Evolutionary conservation across 495 filamentous ascomycete genomes (phyloP).

Genomic region (Cercophora scortea): DNA sequence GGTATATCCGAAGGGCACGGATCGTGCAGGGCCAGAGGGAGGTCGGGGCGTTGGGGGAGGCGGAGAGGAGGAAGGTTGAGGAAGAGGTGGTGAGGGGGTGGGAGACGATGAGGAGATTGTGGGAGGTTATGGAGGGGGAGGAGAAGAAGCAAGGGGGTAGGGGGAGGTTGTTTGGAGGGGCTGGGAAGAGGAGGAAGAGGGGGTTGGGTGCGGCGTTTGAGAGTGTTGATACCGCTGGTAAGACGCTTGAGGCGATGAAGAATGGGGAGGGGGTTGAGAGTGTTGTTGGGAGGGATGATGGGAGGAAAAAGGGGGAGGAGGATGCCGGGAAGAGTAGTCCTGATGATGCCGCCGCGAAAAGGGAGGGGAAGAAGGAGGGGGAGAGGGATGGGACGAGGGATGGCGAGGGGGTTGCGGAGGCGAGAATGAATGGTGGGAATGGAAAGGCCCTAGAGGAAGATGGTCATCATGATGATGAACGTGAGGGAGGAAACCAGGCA

Average conservation of each 20-base stretch:
- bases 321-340: constrained; percentile 10
- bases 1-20: constrained; percentile 40
- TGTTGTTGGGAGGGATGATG: constrained; percentile 13
- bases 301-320: constrained; percentile 3
- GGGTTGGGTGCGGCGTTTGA: constrained; percentile 37
- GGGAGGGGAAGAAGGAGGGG: constrained; percentile 1
- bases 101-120: constrained; percentile 33
- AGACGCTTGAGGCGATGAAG: constrained; percentile 31
- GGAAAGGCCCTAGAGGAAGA: background rate
- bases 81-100: constrained; percentile 30
- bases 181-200: constrained; percentile 17
- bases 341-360: constrained; percentile 11
- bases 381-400: background rate
- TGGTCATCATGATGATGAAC: background rate
- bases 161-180: constrained; percentile 7
- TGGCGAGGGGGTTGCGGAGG: background rate
- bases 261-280: constrained; percentile 20
- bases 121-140: constrained; percentile 28
- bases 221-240: constrained; percentile 32
- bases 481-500: background rate
- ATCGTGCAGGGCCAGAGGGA: constrained; percentile 41
- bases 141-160: constrained; percentile 24
- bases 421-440: background rate
- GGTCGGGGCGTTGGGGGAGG: constrained; percentile 16
- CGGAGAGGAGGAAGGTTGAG: background rate